Evolutionary conservation across 108 stramenopile genomes (phyloP).

Genomic region (Bacterosira constricta): DNA sequence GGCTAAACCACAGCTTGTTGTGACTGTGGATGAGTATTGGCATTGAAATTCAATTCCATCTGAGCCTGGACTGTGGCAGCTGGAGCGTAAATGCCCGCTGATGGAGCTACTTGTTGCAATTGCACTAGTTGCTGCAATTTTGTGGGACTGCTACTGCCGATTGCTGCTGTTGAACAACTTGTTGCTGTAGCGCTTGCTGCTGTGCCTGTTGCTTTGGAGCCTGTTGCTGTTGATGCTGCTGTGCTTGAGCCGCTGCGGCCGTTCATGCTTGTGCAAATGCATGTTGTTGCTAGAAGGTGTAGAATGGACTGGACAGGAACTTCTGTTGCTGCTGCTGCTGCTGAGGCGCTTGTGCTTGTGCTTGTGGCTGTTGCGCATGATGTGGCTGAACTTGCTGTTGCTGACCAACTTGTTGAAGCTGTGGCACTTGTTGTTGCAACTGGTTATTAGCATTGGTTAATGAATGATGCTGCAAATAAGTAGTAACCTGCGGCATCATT

Average conservation of each 20-base stretch:
- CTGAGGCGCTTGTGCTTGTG: background rate
- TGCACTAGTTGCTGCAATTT: too few relatives aligned
- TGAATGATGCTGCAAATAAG: background rate
- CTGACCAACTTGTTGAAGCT: background rate
- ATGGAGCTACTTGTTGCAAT: too few relatives aligned
- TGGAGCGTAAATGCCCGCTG: background rate
- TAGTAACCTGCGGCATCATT: background rate
- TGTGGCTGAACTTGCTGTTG: background rate
- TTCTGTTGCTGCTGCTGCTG: slow-evolving; percentile 26
- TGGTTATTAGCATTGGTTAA: background rate
- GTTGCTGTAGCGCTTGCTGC: slow-evolving; percentile 4
- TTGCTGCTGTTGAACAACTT: too few relatives aligned
- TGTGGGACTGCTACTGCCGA: too few relatives aligned
- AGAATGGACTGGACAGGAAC: slow-evolving; percentile 5
- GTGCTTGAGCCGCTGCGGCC: slow-evolving; percentile 8
- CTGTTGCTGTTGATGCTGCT: slow-evolving; percentile 25
- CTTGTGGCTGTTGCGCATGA: background rate
- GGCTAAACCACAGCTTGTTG: background rate
- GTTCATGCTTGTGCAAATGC: background rate
- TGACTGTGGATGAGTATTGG: background rate
- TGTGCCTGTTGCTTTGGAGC: slow-evolving; percentile 4
- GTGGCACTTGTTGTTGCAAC: background rate
- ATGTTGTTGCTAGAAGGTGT: slow-evolving; percentile 15
- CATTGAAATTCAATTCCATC: background rate
- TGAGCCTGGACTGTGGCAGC: background rate